Percentiles rank a stretch among this genome's conserved stretches.
Conservation (phyloP, 208 protist genomes). For the Crithidia mellificae region DNA sequence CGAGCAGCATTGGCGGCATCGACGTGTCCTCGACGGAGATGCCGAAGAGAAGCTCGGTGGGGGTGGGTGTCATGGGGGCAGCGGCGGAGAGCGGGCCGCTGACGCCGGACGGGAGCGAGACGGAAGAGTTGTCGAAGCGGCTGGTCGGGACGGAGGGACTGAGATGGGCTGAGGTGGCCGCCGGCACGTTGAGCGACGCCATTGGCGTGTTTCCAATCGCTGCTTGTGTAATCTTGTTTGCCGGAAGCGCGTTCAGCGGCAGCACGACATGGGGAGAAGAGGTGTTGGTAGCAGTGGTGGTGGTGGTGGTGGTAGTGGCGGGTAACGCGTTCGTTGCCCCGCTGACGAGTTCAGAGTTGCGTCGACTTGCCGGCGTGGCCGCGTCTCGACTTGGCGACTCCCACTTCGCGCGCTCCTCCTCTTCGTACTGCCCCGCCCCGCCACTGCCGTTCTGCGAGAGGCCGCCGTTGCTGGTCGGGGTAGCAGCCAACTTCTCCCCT, state of each 20-base stretch:
- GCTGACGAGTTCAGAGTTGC: neutral
- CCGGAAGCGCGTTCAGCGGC: neutral
- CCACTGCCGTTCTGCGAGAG: too few relatives aligned
- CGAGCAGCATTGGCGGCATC: neutral
- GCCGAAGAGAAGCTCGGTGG: constrained; percentile 35
- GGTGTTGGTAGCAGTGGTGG: too few relatives aligned
- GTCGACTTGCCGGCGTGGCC: neutral
- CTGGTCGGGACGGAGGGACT: neutral
- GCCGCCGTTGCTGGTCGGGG: neutral
- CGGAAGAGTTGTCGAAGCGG: neutral
- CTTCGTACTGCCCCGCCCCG: neutral
- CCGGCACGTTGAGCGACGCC: neutral
- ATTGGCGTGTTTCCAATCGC: neutral
- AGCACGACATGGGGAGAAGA: neutral
- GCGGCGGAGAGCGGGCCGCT: neutral
- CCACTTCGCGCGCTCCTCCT: constrained; percentile 10
- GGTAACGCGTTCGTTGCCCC: too few relatives aligned
- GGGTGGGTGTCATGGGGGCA: neutral
- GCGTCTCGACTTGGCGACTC: neutral
- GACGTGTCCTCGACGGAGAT: constrained; percentile 14
- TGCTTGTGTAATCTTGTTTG: neutral
- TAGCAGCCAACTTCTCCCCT: neutral
- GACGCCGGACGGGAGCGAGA: neutral
- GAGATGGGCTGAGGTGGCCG: neutral
- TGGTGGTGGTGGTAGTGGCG: too few relatives aligned